Evolutionary conservation across 768 basidiomycete species (phyloP).

Genomic region (Kwoniella mangroviensis): DNA sequence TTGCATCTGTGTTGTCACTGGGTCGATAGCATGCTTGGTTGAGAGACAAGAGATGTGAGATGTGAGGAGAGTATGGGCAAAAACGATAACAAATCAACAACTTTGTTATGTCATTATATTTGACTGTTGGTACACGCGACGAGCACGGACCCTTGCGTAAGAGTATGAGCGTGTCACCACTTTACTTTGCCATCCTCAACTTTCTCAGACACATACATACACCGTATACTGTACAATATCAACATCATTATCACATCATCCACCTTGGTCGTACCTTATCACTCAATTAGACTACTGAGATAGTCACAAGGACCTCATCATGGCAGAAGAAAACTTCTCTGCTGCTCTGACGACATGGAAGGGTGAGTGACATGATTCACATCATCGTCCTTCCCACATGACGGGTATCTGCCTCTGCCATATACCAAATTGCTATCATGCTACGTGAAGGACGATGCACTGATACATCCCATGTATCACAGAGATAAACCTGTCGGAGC

Average conservation of each 20-base stretch:
- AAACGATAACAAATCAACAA: slow-evolving; percentile 9
- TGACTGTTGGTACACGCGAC: slow-evolving; percentile 1
- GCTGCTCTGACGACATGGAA: slow-evolving; percentile 90
- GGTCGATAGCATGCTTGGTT: not conserved
- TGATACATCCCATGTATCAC: not conserved
- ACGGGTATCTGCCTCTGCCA: too few relatives aligned
- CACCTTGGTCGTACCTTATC: not conserved
- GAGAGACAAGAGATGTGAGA: not conserved
- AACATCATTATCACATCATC: not conserved
- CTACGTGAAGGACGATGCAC: too few relatives aligned
- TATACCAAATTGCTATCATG: too few relatives aligned
- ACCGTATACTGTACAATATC: too few relatives aligned
- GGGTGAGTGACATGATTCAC: slow-evolving; percentile 62
- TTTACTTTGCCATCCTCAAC: not conserved
- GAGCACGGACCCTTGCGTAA: too few relatives aligned
- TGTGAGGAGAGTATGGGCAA: not conserved
- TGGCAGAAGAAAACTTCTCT: slow-evolving; percentile 82
- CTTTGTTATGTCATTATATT: not conserved
- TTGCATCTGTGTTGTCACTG: slow-evolving; percentile 16
- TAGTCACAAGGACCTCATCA: not conserved
- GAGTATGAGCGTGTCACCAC: slow-evolving; percentile 1
- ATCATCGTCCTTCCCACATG: not conserved
- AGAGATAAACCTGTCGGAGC: slow-evolving; percentile 86
- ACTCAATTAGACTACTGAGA: not conserved
- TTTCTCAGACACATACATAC: not conserved